These are phyloP conservation scores for Lasiodiplodia citricola DNA, from an alignment of 2,329 filamentous ascomycete species.

Conservation along the genomic window DNA sequence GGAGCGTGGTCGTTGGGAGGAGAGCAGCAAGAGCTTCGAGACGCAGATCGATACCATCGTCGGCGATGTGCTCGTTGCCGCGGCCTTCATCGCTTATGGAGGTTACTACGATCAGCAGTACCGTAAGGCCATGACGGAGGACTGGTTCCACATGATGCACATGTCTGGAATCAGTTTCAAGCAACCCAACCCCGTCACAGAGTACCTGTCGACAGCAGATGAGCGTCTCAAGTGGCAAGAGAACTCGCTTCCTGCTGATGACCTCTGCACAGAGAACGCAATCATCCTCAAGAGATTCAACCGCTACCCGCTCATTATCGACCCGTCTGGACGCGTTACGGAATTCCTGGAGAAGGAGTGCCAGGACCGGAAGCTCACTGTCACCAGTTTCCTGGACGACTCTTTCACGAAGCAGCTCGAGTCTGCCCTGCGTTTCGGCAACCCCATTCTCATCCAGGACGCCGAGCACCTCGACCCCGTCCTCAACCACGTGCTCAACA, in stretches of 20 bases:
- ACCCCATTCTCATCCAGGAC: constrained; percentile 97
- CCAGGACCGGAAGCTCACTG: constrained; percentile 89
- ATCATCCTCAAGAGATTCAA: constrained; percentile 98
- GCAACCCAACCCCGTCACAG: constrained; percentile 89
- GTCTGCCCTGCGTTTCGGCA: constrained; percentile 95
- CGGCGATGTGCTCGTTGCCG: constrained; percentile 93
- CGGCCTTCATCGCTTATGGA: constrained; percentile 94
- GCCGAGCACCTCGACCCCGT: constrained; percentile 97
- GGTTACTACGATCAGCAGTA: constrained; percentile 98
- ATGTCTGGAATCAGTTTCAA: constrained; percentile 95
- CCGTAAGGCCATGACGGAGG: constrained; percentile 95
- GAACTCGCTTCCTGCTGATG: constrained; percentile 90
- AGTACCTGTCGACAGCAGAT: constrained; percentile 95
- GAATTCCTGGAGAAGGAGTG: constrained; percentile 96
- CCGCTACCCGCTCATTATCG: constrained; percentile 96
- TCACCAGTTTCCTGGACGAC: constrained; percentile 97
- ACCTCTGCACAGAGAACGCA: constrained; percentile 97
- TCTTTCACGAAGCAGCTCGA: constrained; percentile 98
- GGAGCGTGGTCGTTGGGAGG: constrained; percentile 92
- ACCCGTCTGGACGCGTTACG: constrained; percentile 91
- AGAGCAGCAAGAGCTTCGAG: constrained; percentile 96
- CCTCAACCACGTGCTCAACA: constrained; percentile 97
- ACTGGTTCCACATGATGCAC: constrained; percentile 92
- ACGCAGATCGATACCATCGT: constrained; percentile 97
- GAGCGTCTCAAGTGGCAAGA: constrained; percentile 95